Conservation (phyloP, 331 rosid genomes). For the Stylosanthes scabra region DNA sequence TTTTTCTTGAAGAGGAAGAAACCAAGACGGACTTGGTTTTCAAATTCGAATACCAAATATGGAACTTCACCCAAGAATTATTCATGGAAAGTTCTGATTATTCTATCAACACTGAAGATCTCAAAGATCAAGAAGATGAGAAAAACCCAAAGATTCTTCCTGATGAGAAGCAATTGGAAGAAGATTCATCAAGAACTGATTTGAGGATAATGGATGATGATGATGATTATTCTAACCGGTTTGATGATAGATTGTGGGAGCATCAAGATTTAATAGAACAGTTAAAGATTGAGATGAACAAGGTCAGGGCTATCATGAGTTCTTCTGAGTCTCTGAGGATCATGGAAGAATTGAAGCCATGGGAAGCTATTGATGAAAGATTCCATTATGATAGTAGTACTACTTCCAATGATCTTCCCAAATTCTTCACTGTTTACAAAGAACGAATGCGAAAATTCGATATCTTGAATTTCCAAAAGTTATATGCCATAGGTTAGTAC, state of each 20-base stretch:
- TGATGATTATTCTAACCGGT: conserved; percentile 61
- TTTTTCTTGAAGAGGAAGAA: conserved; percentile 34
- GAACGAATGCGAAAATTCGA: conserved; percentile 90
- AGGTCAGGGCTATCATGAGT: conserved; percentile 86
- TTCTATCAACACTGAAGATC: conserved; percentile 9
- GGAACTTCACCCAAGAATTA: conserved; percentile 41
- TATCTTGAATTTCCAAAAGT: conserved; percentile 80
- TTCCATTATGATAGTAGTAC: conserved; percentile 49
- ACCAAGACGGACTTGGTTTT: conserved; percentile 47
- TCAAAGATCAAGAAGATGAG: conserved; percentile 11
- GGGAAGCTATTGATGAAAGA: conserved; percentile 86
- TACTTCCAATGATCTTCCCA: conserved; percentile 68
- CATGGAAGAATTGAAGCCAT: conserved; percentile 88
- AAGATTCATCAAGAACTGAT: conserved; percentile 35
- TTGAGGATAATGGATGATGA: too few relatives aligned
- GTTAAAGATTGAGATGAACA: conserved; percentile 43
- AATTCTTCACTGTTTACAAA: conserved; percentile 75
- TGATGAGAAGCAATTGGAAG: conserved; percentile 60
- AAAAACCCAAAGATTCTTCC: conserved; percentile 37
- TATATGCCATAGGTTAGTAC: conserved; percentile 72
- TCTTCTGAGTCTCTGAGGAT: conserved; percentile 75
- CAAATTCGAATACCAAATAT: conserved; percentile 59
- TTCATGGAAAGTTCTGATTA: conserved; percentile 18
- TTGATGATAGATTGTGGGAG: conserved; percentile 82
- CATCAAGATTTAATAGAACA: conserved; percentile 91